Evolutionary conservation across 148 eudicot species (phyloP).

Genomic region (Amaranthus cruentus): DNA sequence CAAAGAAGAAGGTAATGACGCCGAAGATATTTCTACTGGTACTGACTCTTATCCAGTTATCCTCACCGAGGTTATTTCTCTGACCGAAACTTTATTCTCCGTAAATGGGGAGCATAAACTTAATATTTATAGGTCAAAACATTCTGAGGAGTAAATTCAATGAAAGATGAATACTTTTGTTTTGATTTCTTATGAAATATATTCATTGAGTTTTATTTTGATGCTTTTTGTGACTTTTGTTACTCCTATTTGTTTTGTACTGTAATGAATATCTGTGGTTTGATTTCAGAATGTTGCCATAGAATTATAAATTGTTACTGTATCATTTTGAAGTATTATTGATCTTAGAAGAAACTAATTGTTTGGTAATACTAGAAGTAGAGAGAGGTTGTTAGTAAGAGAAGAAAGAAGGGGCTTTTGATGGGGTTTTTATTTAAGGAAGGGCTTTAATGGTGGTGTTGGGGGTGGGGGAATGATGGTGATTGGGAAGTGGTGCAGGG

Average conservation of each 20-base stretch:
- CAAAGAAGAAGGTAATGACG: slow-evolving; percentile 35
- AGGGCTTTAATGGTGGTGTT: too few species aligned
- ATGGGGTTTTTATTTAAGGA: too few species aligned
- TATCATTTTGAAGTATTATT: not conserved
- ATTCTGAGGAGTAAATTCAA: slow-evolving; percentile 92
- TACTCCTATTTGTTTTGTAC: not conserved
- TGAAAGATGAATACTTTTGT: slow-evolving; percentile 45
- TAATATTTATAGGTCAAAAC: slow-evolving; percentile 61
- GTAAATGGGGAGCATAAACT: slow-evolving; percentile 32
- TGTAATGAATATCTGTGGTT: too few species aligned
- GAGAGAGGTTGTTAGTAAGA: too few species aligned
- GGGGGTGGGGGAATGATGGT: too few species aligned
- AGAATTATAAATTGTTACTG: not conserved
- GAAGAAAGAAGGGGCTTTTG: too few species aligned
- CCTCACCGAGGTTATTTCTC: slow-evolving; percentile 46
- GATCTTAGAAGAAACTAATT: not conserved
- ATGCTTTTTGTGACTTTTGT: not conserved
- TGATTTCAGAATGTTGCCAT: too few species aligned
- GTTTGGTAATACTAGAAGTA: too few species aligned
- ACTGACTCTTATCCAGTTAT: slow-evolving; percentile 37
- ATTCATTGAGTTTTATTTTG: not conserved
- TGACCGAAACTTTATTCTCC: not conserved
- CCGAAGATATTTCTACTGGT: slow-evolving; percentile 41
- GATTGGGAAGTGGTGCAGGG: too few species aligned
- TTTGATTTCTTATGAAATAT: not conserved